Evolutionary conservation across 2,329 filamentous ascomycete species (phyloP), one percentile per base, ranked within the genome.

Genomic region (Aspergillus luchuensis): DNA sequence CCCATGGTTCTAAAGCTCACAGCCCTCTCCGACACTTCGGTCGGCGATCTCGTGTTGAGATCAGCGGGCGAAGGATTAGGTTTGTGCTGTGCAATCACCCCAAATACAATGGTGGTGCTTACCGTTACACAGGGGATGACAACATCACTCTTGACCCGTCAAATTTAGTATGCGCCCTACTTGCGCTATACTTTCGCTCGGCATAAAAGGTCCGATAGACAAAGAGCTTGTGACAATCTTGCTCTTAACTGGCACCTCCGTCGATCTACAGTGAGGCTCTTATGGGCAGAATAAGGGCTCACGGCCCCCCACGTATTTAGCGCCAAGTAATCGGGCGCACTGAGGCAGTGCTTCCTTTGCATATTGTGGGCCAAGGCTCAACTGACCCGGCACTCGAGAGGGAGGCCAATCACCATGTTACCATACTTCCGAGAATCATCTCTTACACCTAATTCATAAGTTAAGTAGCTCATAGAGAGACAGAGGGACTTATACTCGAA

Each of bases 341-440:
- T 33, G 62, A 51, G 62, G 62, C 62, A 43, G 60, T 64, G 62
- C 55, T 58, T 58, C 51, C 51, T 52, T 53, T 51, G 36, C 51
- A 38, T 25, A 30, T 53, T 39, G 39, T 52, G 47, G 30, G 47
- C 47, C 33, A 38, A 43, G 43, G 19, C 21, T 36, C n/a, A 23
- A 48, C 25, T 43, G 25, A 11, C 41, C 11, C 52, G 21, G 15
- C 52, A 25, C n/a, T n/a, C 52, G n/a, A 28, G 8, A n/a, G 19
- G 15, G 8, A 58, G 25, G 13, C 36, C 36, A 57, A 39, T 19
- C 47, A 39, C 45, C 6, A 23, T 58, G 39, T 39, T 43, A 30
- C 15, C 30, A 43, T n/a, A 30, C 10, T 56, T 45, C 23, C 17
- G 17, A 43, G 6, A 15, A 30, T 15, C 21, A 2, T 49, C 23